These are phyloP conservation scores for Ascochyta viciae-villosae DNA, from an alignment of 2,329 filamentous ascomycete genomes.

Conservation along the genomic window DNA sequence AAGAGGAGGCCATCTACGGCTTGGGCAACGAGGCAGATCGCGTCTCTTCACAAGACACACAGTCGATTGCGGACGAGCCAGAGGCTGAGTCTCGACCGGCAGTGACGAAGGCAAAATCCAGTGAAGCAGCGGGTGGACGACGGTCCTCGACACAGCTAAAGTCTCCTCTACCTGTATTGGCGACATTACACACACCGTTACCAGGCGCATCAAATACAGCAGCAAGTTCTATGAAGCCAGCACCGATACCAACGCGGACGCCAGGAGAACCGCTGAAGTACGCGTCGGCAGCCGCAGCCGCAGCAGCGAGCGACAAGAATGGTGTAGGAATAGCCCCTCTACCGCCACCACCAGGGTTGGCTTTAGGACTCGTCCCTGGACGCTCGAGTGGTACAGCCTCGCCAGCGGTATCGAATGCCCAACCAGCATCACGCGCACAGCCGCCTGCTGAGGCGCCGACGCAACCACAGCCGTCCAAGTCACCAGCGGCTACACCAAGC, in stretches of 20 bases:
- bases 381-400: conserved; percentile 65
- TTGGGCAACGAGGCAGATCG: conserved; percentile 81
- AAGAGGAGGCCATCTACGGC: conserved; percentile 88
- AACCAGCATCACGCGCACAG: conserved; percentile 50
- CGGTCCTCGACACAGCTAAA: conserved; percentile 90
- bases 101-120: conserved; percentile 62
- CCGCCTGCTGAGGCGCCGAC: conserved; percentile 47
- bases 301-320: conserved; percentile 88
- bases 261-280: conserved; percentile 94
- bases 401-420: conserved; percentile 50
- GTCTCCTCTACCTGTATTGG: conserved; percentile 89
- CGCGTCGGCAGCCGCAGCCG: conserved; percentile 92
- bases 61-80: conserved; percentile 87
- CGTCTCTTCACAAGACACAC: conserved; percentile 92
- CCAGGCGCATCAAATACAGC: conserved; percentile 66
- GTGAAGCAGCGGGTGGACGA: conserved; percentile 68
- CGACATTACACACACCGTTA: conserved; percentile 81
- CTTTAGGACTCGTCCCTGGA: conserved; percentile 18
- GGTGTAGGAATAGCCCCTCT: conserved; percentile 89
- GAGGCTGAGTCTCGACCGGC: conserved; percentile 64
- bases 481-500: conserved; percentile 56
- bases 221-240: conserved; percentile 84
- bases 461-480: conserved; percentile 48
- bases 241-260: conserved; percentile 80
- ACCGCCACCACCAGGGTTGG: conserved; percentile 80